phyloP scores from a whole-genome alignment of 495 filamentous ascomycete genomes.

The Penicillium canariense region DNA sequence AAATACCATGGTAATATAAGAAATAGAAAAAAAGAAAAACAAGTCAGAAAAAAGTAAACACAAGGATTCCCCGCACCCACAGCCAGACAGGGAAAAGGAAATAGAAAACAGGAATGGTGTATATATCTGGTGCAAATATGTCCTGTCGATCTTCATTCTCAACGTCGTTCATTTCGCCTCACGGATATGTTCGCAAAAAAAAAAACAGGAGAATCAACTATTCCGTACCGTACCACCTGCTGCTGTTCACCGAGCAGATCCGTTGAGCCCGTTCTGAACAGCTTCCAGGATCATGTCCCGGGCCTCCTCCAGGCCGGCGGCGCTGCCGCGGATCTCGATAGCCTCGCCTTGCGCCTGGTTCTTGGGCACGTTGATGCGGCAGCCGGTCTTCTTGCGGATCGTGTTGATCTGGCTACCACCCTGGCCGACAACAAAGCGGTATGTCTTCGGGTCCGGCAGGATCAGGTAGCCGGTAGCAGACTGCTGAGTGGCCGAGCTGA shows the following conservation, averaged over 20 bases:
- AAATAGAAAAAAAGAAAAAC: background rate
- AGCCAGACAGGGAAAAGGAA: conserved; percentile 2
- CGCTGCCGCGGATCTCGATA: conserved; percentile 79
- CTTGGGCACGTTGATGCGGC: conserved; percentile 86
- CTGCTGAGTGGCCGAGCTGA: conserved; percentile 69
- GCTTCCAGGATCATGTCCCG: conserved; percentile 83
- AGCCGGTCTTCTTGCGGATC: conserved; percentile 88
- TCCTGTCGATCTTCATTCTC: conserved; percentile 9
- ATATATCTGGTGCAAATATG: conserved; percentile 20
- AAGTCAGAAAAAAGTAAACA: conserved; percentile 12
- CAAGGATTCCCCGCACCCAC: conserved; percentile 16
- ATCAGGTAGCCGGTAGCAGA: conserved; percentile 79
- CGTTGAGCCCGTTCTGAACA: conserved; percentile 51
- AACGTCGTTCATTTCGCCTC: background rate
- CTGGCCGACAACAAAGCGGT: conserved; percentile 86
- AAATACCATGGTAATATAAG: conserved; percentile 8
- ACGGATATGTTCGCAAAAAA: background rate
- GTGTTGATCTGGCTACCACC: conserved; percentile 86
- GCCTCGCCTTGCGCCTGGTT: conserved; percentile 75
- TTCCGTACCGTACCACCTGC: too few relatives aligned
- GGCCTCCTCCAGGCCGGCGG: conserved; percentile 81
- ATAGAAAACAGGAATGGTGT: conserved; percentile 2
- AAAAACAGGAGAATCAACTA: background rate
- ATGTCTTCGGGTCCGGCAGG: conserved; percentile 83
- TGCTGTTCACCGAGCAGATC: conserved; percentile 19